Conservation (phyloP, 306 rosid species). For the Sindora glabra region DNA sequence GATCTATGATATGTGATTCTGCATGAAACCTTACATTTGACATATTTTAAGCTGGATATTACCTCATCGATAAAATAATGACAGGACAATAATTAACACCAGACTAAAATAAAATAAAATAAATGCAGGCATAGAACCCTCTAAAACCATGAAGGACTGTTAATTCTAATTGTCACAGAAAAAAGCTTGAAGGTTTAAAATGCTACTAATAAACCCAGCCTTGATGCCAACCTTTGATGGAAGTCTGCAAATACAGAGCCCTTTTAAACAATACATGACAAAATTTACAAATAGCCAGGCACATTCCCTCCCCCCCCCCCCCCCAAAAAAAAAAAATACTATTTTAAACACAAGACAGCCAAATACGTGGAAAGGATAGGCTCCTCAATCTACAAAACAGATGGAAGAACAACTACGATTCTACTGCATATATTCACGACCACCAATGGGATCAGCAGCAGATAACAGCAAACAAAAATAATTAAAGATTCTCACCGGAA, state of each 20-base stretch:
- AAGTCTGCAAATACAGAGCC: not conserved
- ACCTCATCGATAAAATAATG: too few relatives aligned
- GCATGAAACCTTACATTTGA: too few relatives aligned
- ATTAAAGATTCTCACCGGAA: constrained; percentile 59
- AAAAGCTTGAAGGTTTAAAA: not conserved
- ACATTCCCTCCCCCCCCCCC: too few relatives aligned
- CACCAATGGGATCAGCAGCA: not conserved
- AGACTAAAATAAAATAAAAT: too few relatives aligned
- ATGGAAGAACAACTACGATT: not conserved
- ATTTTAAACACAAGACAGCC: not conserved
- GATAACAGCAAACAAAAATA: not conserved
- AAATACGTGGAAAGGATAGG: not conserved
- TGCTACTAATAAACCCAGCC: too few relatives aligned
- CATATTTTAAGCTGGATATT: too few relatives aligned
- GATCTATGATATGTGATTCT: too few relatives aligned
- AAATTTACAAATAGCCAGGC: not conserved
- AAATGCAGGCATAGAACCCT: too few relatives aligned
- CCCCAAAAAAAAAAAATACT: too few relatives aligned
- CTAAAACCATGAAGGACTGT: not conserved
- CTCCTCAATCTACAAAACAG: not conserved
- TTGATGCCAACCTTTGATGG: too few relatives aligned
- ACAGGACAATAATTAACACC: too few relatives aligned
- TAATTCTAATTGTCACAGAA: not conserved
- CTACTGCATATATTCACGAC: not conserved
- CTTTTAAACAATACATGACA: not conserved